A percentile compares a stretch with the other conserved stretches of the same genome.
Conservation (phyloP, 2,329 filamentous ascomycete genomes). For the Fusarium nodosum region DNA sequence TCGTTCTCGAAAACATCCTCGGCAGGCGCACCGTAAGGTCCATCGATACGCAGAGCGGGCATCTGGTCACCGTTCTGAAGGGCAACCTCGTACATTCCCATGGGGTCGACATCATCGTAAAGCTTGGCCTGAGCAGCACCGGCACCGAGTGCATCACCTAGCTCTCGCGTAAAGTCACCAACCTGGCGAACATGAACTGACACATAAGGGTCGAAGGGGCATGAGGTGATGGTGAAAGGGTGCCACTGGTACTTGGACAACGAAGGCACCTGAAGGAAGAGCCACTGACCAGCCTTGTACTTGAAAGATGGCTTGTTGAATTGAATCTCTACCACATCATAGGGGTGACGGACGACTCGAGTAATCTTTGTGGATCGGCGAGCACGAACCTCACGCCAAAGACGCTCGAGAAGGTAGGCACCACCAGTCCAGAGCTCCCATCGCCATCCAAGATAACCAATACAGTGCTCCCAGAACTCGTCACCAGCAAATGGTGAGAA, state of each 20-base stretch:
- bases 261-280: slow-evolving; percentile 93
- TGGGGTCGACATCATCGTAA: slow-evolving; percentile 89
- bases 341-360: slow-evolving; percentile 94
- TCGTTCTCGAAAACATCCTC: slow-evolving; percentile 98
- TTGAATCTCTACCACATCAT: slow-evolving; percentile 97
- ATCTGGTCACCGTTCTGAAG: slow-evolving; percentile 93
- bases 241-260: slow-evolving; percentile 96
- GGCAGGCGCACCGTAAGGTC: slow-evolving; percentile 94
- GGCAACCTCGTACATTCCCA: slow-evolving; percentile 98
- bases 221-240: slow-evolving; percentile 98
- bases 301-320: slow-evolving; percentile 96
- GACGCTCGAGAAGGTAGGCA: slow-evolving; percentile 86
- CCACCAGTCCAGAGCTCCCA: slow-evolving; percentile 93
- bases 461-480: slow-evolving; percentile 89
- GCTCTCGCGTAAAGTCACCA: slow-evolving; percentile 92
- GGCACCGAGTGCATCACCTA: slow-evolving; percentile 96
- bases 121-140: slow-evolving; percentile 88
- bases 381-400: slow-evolving; percentile 91
- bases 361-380: slow-evolving; percentile 89
- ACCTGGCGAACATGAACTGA: slow-evolving; percentile 96
- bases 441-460: slow-evolving; percentile 96
- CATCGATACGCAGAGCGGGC: slow-evolving; percentile 90
- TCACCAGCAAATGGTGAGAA: slow-evolving; percentile 88
- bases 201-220: slow-evolving; percentile 94
- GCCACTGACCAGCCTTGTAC: slow-evolving; percentile 98